Evolutionary conservation across 257 asterid species (phyloP), one percentile per base, ranked within the genome.

Genomic region (Rubia yunnanensis): DNA sequence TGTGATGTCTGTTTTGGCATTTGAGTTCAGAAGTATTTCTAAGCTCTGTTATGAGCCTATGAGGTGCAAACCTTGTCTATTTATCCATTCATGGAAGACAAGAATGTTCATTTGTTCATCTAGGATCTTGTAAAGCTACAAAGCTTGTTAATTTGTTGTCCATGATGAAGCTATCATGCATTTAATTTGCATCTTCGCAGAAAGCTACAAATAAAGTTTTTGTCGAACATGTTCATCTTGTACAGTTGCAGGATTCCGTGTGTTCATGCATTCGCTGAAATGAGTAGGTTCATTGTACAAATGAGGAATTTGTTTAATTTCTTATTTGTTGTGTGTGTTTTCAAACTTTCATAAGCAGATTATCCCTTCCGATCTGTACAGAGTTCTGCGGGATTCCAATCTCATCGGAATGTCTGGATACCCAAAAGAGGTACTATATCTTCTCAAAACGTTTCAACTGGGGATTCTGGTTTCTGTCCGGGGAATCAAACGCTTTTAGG

Each of bases 281-380:
- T n/a, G n/a, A n/a, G n/a, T n/a, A n/a, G n/a, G n/a, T n/a, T n/a
- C n/a, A n/a, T n/a, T n/a, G n/a, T n/a, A n/a, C 7, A 13, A 50
- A 5, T 24, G 44, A 39, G 23, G 14, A 14, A 27, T 3, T 18
- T n/a, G 60, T 27, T 61, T 60, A 34, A 34, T 14, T 38, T 59
- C 35, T 63, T 60, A 70, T 71, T 48, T 46, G 22, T 26, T 27
- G 59, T 48, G 64, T n/a, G 52, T 46, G 65, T 54, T 39, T 67
- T 80, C 89, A 90, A 95, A 88, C 41, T 49, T 67, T 81, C 89
- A 90, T 96, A 90, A 88, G 80, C 95, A 96, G 69, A 86, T 90
- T 54, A 60, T 65, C 52, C 91, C 94, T 59, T 54, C 70, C 41
- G 87, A 88, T 64, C 70, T 84, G 66, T 90, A 90, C 66, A 81